Base-by-base conservation (phyloP, 2,329 filamentous ascomycete species). In the Ophiostoma novo-ulmi region DNA sequence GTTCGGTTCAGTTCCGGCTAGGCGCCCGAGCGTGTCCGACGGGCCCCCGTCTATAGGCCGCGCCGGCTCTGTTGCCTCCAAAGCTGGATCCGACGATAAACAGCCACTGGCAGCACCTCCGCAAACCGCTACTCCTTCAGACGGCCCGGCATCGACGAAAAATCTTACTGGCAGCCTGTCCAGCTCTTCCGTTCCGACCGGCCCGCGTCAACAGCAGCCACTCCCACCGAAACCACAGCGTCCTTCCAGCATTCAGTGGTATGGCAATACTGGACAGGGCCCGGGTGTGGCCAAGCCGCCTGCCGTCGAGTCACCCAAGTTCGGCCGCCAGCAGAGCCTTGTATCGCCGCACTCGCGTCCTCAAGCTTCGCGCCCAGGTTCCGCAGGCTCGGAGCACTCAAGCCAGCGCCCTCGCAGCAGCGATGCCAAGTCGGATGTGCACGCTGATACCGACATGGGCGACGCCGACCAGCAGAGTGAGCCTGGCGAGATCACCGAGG, bases 201-300 rank as follows among this genome's bases (percentile, higher is more conserved):
- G 85, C 11, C 85, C 85, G 44, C 82, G 85, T 48, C 82, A 82
- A 20, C 85, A 86, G 71, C 83, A 82, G 71, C 80, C 80, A 67
- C 80, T 81, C 65, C 71, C 70, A 3, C 70, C 73, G 13, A 74
- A 75, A 38, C 72, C 71, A 1, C 73, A 80, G 72, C 82, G 85
- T 7, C 82, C 84, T 20, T 85, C 84, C 0, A 87, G 85, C 75
- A 87, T 86, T 74, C 85, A 87, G 76, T 88, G 86, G 86, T 84
- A 86, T 71, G 87, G 87, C 68, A 84, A 85, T 3, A 82, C 81
- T 38, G 74, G 85, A 6, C 74, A 74, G 10, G 76, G 75, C 2
- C n/a, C 55, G 5, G 63, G 55, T 3, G 85, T 74, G 5, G 75
- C 74, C 5, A 86, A 83, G 76, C 84, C 84, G 71, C 77, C 79